Evolutionary conservation across 139 green algal species (phyloP), one percentile per base, ranked within the genome.

Genomic region (Chlamydomonas sp.): DNA sequence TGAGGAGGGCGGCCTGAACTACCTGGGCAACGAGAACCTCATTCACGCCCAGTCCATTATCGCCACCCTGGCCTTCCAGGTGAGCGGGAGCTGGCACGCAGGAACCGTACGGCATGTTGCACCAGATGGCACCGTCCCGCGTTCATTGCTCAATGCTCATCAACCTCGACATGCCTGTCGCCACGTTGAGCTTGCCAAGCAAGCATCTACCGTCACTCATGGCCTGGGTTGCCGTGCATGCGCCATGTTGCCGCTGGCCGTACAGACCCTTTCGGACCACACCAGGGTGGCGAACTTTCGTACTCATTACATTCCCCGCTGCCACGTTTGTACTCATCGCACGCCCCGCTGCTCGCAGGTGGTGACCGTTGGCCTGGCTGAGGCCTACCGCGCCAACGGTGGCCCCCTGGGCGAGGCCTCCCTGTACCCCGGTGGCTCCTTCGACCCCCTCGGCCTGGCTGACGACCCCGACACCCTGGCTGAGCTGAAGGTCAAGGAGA

Each of bases 101-200:
- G 18, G 15, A 58, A 12, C 18, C 73, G 17, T 12, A 18, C 8
- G 14, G 12, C 8, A 9, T 31, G 73, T 14, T 18, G 14, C 18
- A 31, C 8, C 17, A 14, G 8, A 78, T 61, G 73, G 14, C 73
- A 9, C 18, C 17, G 18, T 12, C n/a, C 14, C n/a, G 73, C n/a
- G 8, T 16, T 78, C 14, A 8, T 58, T 12, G 8, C 73, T n/a
- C 16, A 15, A n/a, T 15, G 68, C 68, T 15, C 68, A 74, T 74
- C 14, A 15, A 15, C 68, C 31, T 49, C 31, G 31, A 49, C 31
- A 49, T 49, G 31, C 31, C 31, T 49, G 31, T 49, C 31, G 31
- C 31, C 92, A 96, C 91, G 92, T 96, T 57, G 98, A 99, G 96
- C 96, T 98, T 93, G 96, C 98, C 90, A 99, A 98, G 97, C 98